These are phyloP conservation scores for carrot (Daucus carota) DNA, from an alignment of 129 eudicot species.

Conservation along the genomic window DNA sequence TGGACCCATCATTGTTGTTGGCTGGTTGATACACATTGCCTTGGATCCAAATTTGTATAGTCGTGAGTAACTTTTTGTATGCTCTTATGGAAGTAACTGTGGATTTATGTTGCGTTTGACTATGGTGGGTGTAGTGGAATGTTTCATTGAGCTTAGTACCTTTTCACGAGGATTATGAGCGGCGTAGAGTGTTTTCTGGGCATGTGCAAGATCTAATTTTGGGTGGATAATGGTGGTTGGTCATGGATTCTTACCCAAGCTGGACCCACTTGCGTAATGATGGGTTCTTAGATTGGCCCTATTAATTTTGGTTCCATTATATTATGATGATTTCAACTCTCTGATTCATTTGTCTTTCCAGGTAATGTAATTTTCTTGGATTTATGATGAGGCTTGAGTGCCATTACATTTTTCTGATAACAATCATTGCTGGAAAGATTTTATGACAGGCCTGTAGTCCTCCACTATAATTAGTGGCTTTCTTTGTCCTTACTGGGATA, in stretches of 20 bases:
- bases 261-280: slow-evolving; percentile 36
- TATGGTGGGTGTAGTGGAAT: slow-evolving; percentile 19
- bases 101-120: slow-evolving; percentile 26
- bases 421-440: slow-evolving; percentile 45
- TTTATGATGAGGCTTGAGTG: slow-evolving; percentile 27
- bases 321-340: slow-evolving; percentile 26
- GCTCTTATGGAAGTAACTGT: slow-evolving; percentile 25
- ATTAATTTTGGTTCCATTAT: slow-evolving; percentile 26
- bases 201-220: slow-evolving; percentile 47
- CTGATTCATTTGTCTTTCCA: slow-evolving; percentile 23
- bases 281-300: slow-evolving; percentile 29
- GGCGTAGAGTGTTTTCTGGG: slow-evolving; percentile 37
- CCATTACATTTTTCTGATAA: slow-evolving; percentile 31
- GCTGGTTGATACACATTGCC: slow-evolving; percentile 4
- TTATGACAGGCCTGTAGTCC: slow-evolving; percentile 32
- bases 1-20: slow-evolving; percentile 12
- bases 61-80: slow-evolving; percentile 9
- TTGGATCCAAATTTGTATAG: slow-evolving; percentile 14
- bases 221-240: slow-evolving; percentile 65
- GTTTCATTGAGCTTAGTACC: slow-evolving; percentile 30
- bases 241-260: slow-evolving; percentile 29
- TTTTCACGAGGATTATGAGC: slow-evolving; percentile 31
- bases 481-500: slow-evolving; percentile 29
- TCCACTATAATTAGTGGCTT: slow-evolving; percentile 33
- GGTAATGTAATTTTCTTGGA: slow-evolving; percentile 13